Evolutionary conservation across 73 alveolate species (phyloP).

Genomic region (Breviolum minutum): DNA sequence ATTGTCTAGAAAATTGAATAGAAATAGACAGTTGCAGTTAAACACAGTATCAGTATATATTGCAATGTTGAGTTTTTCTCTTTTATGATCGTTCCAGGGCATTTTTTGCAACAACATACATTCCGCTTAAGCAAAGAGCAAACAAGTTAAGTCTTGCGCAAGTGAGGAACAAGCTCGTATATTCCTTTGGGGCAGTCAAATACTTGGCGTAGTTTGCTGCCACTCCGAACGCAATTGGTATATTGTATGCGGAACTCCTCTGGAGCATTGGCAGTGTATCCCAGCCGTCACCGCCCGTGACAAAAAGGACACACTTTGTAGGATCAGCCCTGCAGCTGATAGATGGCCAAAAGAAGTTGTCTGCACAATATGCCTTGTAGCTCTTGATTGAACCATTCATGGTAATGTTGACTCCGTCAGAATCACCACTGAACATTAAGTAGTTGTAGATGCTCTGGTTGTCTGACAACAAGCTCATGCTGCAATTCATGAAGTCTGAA

Average conservation of each 20-base stretch:
- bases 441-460: background rate
- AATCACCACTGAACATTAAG: background rate
- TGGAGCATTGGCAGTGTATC: background rate
- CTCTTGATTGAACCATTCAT: background rate
- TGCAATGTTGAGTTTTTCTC: too few species aligned
- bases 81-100: too few species aligned
- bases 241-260: background rate
- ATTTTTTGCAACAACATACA: too few species aligned
- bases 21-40: too few species aligned
- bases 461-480: background rate
- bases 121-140: too few species aligned
- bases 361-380: background rate
- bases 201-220: background rate
- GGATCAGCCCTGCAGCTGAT: background rate
- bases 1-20: too few species aligned
- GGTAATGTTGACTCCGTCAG: background rate
- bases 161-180: background rate
- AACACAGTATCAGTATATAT: too few species aligned
- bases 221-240: conserved; percentile 31
- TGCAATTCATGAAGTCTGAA: background rate
- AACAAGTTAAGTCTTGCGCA: too few species aligned
- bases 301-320: background rate
- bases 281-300: conserved; percentile 29
- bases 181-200: background rate
- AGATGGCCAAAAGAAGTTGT: conserved; percentile 41